phyloP scores from a whole-genome alignment of 208 protist genomes.

The Phytomonas sp. region DNA sequence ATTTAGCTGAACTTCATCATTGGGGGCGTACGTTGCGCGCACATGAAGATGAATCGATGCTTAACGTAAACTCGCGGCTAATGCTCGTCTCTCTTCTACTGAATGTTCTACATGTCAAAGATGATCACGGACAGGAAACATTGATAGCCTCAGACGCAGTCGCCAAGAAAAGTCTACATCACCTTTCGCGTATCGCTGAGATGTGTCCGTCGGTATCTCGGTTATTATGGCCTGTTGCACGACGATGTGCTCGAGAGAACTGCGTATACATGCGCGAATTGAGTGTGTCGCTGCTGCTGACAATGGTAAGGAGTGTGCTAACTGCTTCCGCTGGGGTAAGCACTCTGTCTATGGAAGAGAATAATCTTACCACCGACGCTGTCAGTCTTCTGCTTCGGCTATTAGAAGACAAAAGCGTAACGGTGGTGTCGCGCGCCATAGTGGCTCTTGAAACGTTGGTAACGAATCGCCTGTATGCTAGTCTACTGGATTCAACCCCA shows the following conservation, averaged over 20 bases:
- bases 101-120: slow-evolving; percentile 49
- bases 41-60: slow-evolving; percentile 28
- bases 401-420: slow-evolving; percentile 55
- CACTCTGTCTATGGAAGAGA: slow-evolving; percentile 3
- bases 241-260: slow-evolving; percentile 57
- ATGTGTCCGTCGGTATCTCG: slow-evolving; percentile 48
- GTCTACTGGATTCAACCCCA: slow-evolving; percentile 24
- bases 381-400: slow-evolving; percentile 69
- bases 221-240: slow-evolving; percentile 62
- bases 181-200: slow-evolving; percentile 43
- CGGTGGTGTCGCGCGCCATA: slow-evolving; percentile 64
- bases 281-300: slow-evolving; percentile 64
- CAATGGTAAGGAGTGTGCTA: slow-evolving; percentile 27
- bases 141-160: slow-evolving; percentile 28
- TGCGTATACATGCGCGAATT: slow-evolving; percentile 69
- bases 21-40: slow-evolving; percentile 19
- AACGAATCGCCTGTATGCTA: slow-evolving; percentile 26
- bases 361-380: slow-evolving; percentile 32
- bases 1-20: slow-evolving; percentile 11
- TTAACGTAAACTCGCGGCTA: slow-evolving; percentile 34
- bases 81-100: slow-evolving; percentile 53
- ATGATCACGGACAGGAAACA: slow-evolving; percentile 23
- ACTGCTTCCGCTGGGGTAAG: background rate
- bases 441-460: slow-evolving; percentile 60
- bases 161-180: slow-evolving; percentile 34